These are phyloP conservation scores for Plasmodium gaboni DNA, from an alignment of 169 alveolate species.

Conservation along the genomic window DNA sequence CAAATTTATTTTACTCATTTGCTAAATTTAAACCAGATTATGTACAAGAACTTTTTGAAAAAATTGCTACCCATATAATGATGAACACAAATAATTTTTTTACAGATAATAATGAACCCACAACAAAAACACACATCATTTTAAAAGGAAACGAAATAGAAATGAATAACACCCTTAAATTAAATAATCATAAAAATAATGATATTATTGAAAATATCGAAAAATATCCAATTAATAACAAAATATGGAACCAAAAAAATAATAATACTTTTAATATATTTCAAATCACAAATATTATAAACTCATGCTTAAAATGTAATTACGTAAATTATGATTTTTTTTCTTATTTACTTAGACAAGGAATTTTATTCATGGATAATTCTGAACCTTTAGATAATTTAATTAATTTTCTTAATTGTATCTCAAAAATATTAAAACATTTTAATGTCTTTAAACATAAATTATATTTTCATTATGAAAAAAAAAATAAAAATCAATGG, in stretches of 20 bases:
- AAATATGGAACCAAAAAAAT: neutral
- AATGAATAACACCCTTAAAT: neutral
- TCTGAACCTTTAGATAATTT: slow-evolving; percentile 30
- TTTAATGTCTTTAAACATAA: neutral
- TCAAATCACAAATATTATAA: slow-evolving; percentile 56
- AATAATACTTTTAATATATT: slow-evolving; percentile 31
- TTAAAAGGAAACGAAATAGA: neutral
- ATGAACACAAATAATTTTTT: no score
- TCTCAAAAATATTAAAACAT: slow-evolving; percentile 23
- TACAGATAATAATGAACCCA: no score
- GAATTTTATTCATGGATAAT: neutral
- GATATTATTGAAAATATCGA: neutral
- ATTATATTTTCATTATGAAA: slow-evolving; percentile 8
- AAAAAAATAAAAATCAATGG: neutral
- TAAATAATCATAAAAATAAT: no score
- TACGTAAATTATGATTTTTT: slow-evolving; percentile 48
- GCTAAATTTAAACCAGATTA: slow-evolving; percentile 37
- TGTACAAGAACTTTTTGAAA: slow-evolving; percentile 38
- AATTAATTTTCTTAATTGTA: slow-evolving; percentile 5
- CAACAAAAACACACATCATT: neutral
- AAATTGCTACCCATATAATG: slow-evolving; percentile 31
- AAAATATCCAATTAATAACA: neutral
- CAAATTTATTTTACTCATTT: slow-evolving; percentile 55
- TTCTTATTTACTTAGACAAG: neutral
- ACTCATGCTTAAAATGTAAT: slow-evolving; percentile 29